Conservation (phyloP, 768 basidiomycete species). For the Sporobolomyces pararoseus region DNA sequence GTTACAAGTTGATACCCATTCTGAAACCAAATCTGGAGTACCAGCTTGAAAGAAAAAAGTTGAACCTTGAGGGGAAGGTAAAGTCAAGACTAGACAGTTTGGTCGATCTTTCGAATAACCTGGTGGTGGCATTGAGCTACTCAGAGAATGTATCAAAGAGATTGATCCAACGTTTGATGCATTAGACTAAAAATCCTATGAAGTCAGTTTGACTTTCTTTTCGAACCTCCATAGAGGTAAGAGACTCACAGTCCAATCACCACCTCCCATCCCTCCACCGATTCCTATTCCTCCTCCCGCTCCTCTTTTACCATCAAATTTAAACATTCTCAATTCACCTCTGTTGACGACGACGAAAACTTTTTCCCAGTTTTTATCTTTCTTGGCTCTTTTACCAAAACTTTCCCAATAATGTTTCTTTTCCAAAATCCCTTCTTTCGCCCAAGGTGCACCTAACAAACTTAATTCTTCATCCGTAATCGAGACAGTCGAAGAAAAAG, state of each 20-base stretch:
- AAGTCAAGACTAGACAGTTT: conserved; percentile 88
- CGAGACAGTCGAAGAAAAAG: conserved; percentile 51
- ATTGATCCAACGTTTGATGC: conserved; percentile 79
- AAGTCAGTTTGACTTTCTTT: neutral
- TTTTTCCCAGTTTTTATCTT: conserved; percentile 85
- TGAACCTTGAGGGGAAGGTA: conserved; percentile 77
- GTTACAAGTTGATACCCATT: conserved; percentile 99
- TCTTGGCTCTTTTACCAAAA: conserved; percentile 73
- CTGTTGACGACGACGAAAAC: conserved; percentile 94
- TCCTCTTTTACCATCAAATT: conserved; percentile 64
- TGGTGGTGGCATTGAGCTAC: conserved; percentile 80
- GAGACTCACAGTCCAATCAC: conserved; percentile 97
- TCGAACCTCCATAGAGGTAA: neutral
- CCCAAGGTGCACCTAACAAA: conserved; percentile 93
- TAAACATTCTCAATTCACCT: conserved; percentile 93
- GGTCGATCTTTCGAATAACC: conserved; percentile 88
- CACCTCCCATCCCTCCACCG: conserved; percentile 87
- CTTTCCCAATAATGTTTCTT: conserved; percentile 93
- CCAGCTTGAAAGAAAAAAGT: conserved; percentile 99
- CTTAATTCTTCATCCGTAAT: conserved; percentile 82
- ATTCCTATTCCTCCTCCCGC: conserved; percentile 56
- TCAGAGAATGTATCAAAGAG: conserved; percentile 77
- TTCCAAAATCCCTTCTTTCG: conserved; percentile 93
- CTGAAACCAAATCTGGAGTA: conserved; percentile 95
- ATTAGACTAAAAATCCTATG: conserved; percentile 65